Percentiles rank a stretch among this genome's conserved stretches.
phyloP scores from a whole-genome alignment of 2,329 filamentous ascomycete species.

The Aspergillus quadricinctus region DNA sequence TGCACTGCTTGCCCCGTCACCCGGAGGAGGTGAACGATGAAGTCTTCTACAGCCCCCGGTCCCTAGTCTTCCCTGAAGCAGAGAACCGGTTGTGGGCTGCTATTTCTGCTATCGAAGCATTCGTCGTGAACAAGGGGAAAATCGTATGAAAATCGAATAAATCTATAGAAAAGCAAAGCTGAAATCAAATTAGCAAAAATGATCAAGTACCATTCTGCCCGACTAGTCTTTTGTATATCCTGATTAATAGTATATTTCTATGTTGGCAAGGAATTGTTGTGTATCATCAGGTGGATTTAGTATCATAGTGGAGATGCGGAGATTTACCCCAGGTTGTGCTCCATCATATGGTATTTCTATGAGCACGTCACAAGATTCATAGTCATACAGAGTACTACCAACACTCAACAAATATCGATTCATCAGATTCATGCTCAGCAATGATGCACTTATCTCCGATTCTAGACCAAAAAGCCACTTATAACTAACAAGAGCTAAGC shows the following conservation, averaged over 20 bases:
- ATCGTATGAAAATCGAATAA: constrained; percentile 58
- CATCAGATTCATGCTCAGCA: neutral
- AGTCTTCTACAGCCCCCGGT: constrained; percentile 83
- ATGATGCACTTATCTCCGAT: neutral
- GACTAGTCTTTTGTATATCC: neutral
- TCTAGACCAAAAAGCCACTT: neutral
- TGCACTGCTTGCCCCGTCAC: constrained; percentile 95
- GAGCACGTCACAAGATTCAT: neutral
- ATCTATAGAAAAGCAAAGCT: neutral
- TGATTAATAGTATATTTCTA: neutral
- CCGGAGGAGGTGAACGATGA: constrained; percentile 90
- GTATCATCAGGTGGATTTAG: neutral
- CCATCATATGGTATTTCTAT: neutral
- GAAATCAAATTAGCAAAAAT: neutral
- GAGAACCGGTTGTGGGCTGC: constrained; percentile 94
- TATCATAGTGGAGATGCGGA: neutral
- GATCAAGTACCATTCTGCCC: neutral
- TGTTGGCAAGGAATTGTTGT: neutral
- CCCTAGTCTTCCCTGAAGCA: constrained; percentile 86
- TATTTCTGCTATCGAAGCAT: constrained; percentile 78
- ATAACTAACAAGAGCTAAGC: neutral
- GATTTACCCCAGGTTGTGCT: neutral
- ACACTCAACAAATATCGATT: neutral
- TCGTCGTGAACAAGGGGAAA: constrained; percentile 90
- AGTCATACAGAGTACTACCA: neutral